Conservation (phyloP, 108 stramenopile genomes). For the Parmales sp. region DNA sequence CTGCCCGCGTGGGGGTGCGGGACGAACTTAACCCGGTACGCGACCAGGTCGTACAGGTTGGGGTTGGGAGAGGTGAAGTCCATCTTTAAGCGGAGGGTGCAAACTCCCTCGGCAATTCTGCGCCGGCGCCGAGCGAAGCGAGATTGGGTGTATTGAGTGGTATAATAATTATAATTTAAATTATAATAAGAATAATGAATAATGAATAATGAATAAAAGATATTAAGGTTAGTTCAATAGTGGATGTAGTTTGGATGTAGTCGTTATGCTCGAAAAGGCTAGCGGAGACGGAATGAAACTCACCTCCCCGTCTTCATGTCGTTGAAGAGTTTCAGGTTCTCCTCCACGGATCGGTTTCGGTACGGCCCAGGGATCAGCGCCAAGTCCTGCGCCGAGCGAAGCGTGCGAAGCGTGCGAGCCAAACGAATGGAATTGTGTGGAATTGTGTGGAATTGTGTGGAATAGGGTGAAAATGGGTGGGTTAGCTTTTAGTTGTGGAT, state of each 20-base stretch:
- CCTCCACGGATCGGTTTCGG: slow-evolving; percentile 73
- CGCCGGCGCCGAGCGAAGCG: slow-evolving; percentile 33
- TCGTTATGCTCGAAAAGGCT: too few species aligned
- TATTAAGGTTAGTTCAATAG: too few species aligned
- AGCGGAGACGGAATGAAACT: too few species aligned
- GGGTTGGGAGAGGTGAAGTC: slow-evolving; percentile 89
- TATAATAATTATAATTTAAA: background rate
- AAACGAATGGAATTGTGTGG: too few species aligned
- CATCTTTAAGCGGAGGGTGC: slow-evolving; percentile 94
- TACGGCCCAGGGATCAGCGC: slow-evolving; percentile 82
- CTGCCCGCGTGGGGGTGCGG: slow-evolving; percentile 91
- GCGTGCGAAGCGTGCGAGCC: too few species aligned
- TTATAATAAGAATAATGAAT: background rate
- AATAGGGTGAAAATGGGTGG: too few species aligned
- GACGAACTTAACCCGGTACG: slow-evolving; percentile 90
- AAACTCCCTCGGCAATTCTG: slow-evolving; percentile 74
- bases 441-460: too few species aligned
- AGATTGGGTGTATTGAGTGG: background rate
- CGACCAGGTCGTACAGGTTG: slow-evolving; percentile 84
- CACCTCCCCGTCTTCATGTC: slow-evolving; percentile 58
- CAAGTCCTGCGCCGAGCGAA: too few species aligned
- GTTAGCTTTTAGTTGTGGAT: too few species aligned
- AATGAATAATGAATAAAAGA: too few species aligned
- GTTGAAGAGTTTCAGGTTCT: slow-evolving; percentile 78
- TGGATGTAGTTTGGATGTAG: too few species aligned